Evolutionary conservation across 2,329 filamentous ascomycete genomes (phyloP).

Genomic region (Ascosphaera acerosa): DNA sequence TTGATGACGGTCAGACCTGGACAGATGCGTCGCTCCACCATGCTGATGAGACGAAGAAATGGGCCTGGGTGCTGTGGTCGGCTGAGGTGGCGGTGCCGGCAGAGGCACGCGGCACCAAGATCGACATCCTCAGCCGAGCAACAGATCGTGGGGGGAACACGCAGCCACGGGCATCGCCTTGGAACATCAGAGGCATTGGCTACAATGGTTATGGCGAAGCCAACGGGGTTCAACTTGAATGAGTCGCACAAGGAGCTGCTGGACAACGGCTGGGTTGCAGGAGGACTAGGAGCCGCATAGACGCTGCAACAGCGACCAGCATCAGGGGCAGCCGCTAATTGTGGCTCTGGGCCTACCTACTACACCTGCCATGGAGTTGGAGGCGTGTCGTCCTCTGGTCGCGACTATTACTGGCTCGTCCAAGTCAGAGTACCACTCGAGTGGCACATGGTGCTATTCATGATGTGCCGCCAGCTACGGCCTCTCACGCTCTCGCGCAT

Average conservation of each 20-base stretch:
- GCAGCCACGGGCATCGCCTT: slow-evolving; percentile 24
- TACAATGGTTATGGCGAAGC: slow-evolving; percentile 32
- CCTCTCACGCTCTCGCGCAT: too few relatives aligned
- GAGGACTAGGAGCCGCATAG: too few relatives aligned
- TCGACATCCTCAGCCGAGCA: slow-evolving; percentile 27
- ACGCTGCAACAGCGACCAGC: too few relatives aligned
- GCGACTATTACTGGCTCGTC: too few relatives aligned
- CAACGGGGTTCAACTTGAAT: neutral
- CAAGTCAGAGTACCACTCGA: too few relatives aligned
- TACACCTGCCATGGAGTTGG: too few relatives aligned
- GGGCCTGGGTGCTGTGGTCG: slow-evolving; percentile 33
- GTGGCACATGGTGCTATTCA: too few relatives aligned
- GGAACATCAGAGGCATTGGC: slow-evolving; percentile 33
- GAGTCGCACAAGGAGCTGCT: neutral
- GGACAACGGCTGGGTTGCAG: too few relatives aligned
- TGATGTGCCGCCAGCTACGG: too few relatives aligned
- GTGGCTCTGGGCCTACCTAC: too few relatives aligned
- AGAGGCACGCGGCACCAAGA: slow-evolving; percentile 17
- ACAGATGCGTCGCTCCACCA: slow-evolving; percentile 19
- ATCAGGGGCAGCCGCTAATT: too few relatives aligned
- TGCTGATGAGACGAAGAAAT: slow-evolving; percentile 16
- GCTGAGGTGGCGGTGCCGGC: slow-evolving; percentile 13
- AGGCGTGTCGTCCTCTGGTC: too few relatives aligned
- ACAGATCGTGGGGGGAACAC: slow-evolving; percentile 28
- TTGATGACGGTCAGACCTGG: slow-evolving; percentile 26